These are phyloP conservation scores for Trichoderma afroharzianum DNA, from an alignment of 2,329 filamentous ascomycete species.

Conservation along the genomic window DNA sequence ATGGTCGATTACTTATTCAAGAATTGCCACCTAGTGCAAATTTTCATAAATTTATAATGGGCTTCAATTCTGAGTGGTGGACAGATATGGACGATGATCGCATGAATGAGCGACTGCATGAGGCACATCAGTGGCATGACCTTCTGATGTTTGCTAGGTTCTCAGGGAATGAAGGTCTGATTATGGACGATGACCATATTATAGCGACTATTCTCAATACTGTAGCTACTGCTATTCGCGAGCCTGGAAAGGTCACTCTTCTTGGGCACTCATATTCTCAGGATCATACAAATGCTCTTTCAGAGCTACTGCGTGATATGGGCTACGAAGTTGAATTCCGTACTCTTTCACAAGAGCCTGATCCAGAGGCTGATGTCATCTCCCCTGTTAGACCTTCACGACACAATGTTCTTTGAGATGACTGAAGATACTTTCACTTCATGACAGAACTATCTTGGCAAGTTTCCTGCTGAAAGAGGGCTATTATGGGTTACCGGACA, in stretches of 20 bases:
- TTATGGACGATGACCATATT: constrained; percentile 16
- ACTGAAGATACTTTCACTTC: neutral
- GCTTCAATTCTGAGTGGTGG: neutral
- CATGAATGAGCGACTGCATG: neutral
- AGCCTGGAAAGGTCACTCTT: neutral
- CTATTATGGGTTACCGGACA: constrained; percentile 17
- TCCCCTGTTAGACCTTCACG: constrained; percentile 2
- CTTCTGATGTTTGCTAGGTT: constrained; percentile 4
- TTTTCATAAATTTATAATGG: neutral
- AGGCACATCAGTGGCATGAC: constrained; percentile 5
- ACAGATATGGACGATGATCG: neutral
- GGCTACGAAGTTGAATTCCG: constrained; percentile 5
- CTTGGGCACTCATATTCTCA: neutral
- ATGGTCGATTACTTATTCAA: neutral
- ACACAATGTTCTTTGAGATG: constrained; percentile 14
- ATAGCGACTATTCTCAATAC: neutral
- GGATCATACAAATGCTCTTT: neutral
- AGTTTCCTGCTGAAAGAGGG: neutral
- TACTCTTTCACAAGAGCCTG: constrained; percentile 12
- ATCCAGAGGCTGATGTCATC: neutral
- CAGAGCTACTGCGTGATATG: neutral
- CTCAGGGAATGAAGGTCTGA: constrained; percentile 2
- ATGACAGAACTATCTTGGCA: neutral
- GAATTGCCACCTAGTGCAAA: neutral
- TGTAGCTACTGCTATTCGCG: neutral